These are phyloP conservation scores for Eremochloa ophiuroides DNA, from an alignment of 176 grass and related monocot genomes.

Conservation along the genomic window DNA sequence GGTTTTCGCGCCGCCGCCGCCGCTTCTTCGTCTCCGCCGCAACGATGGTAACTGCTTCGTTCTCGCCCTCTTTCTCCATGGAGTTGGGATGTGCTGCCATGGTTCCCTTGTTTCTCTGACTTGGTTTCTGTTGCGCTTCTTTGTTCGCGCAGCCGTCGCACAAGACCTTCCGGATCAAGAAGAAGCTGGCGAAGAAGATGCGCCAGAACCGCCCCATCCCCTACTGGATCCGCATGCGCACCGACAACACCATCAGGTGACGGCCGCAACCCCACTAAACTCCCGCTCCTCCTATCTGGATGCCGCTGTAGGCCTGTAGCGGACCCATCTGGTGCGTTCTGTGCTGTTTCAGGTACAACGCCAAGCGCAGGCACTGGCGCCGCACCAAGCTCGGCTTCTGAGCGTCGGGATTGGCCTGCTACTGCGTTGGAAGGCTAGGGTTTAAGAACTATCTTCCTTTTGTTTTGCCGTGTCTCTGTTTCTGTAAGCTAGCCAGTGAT, in stretches of 20 bases:
- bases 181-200: conserved; percentile 96
- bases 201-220: conserved; percentile 96
- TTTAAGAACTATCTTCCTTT: conserved; percentile 34
- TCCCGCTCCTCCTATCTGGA: not conserved
- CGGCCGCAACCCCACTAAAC: not conserved
- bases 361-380: conserved; percentile 98
- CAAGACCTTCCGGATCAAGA: conserved; percentile 92
- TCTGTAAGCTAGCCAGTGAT: conserved; percentile 44
- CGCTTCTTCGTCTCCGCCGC: conserved; percentile 17
- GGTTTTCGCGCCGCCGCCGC: conserved; percentile 43
- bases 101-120: not conserved
- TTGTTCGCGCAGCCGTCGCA: conserved; percentile 56
- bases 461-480: conserved; percentile 27
- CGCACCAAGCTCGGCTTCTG: conserved; percentile 96
- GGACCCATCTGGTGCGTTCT: not conserved
- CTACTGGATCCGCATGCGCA: conserved; percentile 94
- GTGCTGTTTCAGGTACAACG: conserved; percentile 69
- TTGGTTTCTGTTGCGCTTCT: not conserved
- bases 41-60: conserved; percentile 40
- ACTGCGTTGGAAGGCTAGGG: conserved; percentile 19
- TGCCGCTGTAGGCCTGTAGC: no score
- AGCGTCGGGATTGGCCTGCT: conserved; percentile 17
- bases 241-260: conserved; percentile 90
- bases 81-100: not conserved
- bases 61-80: not conserved